Evolutionary conservation across 176 grass and related monocot genomes (phyloP), one percentile per base, ranked within the genome.

Genomic region (Puccinellia tenuiflora): DNA sequence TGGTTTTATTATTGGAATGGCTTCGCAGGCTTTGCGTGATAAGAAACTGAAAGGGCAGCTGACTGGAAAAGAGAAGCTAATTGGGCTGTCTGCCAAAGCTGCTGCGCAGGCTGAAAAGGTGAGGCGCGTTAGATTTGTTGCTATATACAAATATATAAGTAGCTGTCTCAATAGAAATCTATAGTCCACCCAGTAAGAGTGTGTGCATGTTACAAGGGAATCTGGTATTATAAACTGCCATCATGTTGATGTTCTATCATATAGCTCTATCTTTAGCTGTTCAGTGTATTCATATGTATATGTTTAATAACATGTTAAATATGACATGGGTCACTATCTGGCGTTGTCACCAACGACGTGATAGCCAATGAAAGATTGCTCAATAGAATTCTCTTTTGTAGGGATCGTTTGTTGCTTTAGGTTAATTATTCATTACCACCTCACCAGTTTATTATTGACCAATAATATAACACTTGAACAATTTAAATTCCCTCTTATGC

Each of bases 21-120:
- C 48, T 84, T 77, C 8, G 31, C 46, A 97, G 94, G 38, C 17
- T 40, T 64, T 97, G 75, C 16, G 60, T 60, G n/a, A n/a, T n/a
- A n/a, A n/a, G n/a, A n/a, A n/a, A n/a, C n/a, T n/a, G n/a, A n/a
- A n/a, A n/a, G n/a, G n/a, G n/a, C n/a, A n/a, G n/a, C n/a, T n/a
- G n/a, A n/a, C n/a, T n/a, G n/a, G n/a, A n/a, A n/a, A n/a, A n/a
- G n/a, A n/a, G n/a, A n/a, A n/a, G n/a, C n/a, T n/a, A n/a, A n/a
- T n/a, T n/a, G n/a, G n/a, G n/a, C n/a, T n/a, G n/a, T n/a, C n/a
- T n/a, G n/a, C n/a, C n/a, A n/a, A n/a, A n/a, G n/a, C n/a, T n/a
- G n/a, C n/a, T n/a, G n/a, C n/a, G n/a, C n/a, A n/a, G n/a, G n/a
- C n/a, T n/a, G n/a, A n/a, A n/a, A n/a, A n/a, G 94, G 94, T 94